Base-by-base conservation (phyloP, 371 early-diverging fungal species). In the Syncephalastrum monosporum region DNA sequence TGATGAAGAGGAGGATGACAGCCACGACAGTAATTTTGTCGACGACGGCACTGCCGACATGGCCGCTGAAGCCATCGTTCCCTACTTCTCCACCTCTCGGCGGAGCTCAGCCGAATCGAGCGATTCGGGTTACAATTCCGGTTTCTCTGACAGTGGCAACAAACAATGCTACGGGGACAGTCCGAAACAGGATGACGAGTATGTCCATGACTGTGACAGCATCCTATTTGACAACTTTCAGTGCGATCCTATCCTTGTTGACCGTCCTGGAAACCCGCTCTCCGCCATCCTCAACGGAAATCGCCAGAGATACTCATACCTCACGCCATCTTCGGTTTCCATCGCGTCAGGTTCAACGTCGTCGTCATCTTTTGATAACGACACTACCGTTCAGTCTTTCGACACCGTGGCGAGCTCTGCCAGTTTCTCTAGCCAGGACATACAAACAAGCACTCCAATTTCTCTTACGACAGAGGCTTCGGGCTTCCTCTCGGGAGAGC, bases 401-500 rank as follows among this genome's bases (percentile, higher is more conserved):
- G 12, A 51, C 19, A 51, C 51, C 13, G 42, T 45, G 14, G 17
- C 24, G 16, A 29, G 38, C 21, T 25, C 41, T 25, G 29, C 47
- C 13, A 47, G 16, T 41, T 56, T 46, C 38, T 33, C 38, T 2
- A 33, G 2, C 38, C 2, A 2, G 38, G 38, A 33, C 10, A 33
- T 10, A 12, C 38, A 33, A 12, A 12, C 38, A 5, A 33, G 38
- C 38, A 8, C 38, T 33, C 38, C 38, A 6, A 33, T 33, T 33
- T 33, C 38, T 1, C 38, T 33, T 10, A 33, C 10, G 38, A 33
- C 38, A 10, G 38, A 33, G 12, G 12, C 38, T 10, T 33, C 38
- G 38, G 38, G 38, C 8, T 70, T 75, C 33, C 51, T 72, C 19
- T 50, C 47, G 42, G 76, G 75, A 15, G 50, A 64, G 19, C 60